These are phyloP conservation scores for Orbilia blumenaviensis DNA, from an alignment of 2,329 filamentous ascomycete species.

Conservation along the genomic window DNA sequence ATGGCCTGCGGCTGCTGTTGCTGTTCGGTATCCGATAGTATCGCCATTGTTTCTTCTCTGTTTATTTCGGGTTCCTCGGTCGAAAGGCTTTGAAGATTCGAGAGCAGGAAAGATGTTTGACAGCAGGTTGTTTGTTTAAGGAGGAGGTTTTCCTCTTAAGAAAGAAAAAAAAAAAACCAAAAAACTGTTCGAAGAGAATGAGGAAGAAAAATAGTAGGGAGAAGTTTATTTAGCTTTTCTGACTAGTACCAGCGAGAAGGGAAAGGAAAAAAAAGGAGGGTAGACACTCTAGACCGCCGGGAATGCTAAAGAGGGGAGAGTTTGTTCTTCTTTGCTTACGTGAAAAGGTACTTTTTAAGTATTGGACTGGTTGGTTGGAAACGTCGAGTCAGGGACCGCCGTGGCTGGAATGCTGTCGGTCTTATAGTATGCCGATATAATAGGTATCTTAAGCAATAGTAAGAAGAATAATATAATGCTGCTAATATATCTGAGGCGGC, in stretches of 20 bases:
- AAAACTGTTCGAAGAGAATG: neutral
- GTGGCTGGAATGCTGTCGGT: conserved; percentile 14
- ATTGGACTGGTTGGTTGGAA: neutral
- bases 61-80: neutral
- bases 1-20: conserved; percentile 6
- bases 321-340: neutral
- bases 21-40: conserved; percentile 1
- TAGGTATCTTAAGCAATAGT: too few relatives aligned
- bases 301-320: neutral
- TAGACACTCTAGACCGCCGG: conserved; percentile 3
- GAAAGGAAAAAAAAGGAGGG: neutral
- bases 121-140: neutral
- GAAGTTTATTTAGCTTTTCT: conserved; percentile 13
- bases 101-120: neutral
- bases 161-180: too few relatives aligned
- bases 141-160: neutral
- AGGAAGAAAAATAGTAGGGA: neutral
- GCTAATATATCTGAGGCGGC: neutral
- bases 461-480: too few relatives aligned
- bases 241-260: neutral
- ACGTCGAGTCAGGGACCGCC: neutral
- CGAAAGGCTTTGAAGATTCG: neutral
- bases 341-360: neutral
- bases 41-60: neutral
- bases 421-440: neutral